These are phyloP conservation scores for Tricholoma flavovirens DNA, from an alignment of 768 basidiomycete species.

Conservation along the genomic window DNA sequence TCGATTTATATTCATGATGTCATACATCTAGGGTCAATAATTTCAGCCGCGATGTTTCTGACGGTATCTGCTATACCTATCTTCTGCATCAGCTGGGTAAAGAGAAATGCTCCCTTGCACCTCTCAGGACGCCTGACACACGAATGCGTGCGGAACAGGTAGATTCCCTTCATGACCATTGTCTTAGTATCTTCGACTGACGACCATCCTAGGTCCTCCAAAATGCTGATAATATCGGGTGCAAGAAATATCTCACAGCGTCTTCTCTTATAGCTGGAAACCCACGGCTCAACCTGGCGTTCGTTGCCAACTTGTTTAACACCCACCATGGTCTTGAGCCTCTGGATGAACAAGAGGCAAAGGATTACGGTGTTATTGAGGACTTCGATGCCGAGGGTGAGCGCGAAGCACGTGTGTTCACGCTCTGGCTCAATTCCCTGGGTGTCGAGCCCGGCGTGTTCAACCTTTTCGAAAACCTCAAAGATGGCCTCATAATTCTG, in stretches of 20 bases:
- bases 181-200: background rate
- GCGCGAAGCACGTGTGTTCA: constrained; percentile 96
- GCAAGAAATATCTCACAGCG: constrained; percentile 92
- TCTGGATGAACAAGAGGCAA: constrained; percentile 89
- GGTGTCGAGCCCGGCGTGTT: constrained; percentile 95
- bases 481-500: constrained; percentile 85
- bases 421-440: constrained; percentile 95
- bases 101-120: constrained; percentile 84
- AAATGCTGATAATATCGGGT: constrained; percentile 91
- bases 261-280: constrained; percentile 91
- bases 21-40: constrained; percentile 72
- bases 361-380: constrained; percentile 83
- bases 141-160: constrained; percentile 83
- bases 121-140: constrained; percentile 80
- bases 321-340: constrained; percentile 93
- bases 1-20: constrained; percentile 2
- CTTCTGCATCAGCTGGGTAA: constrained; percentile 95
- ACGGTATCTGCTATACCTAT: constrained; percentile 97
- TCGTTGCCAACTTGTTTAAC: constrained; percentile 99
- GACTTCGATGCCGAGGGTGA: constrained; percentile 99
- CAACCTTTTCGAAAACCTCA: constrained; percentile 94
- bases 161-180: constrained; percentile 1
- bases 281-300: constrained; percentile 94
- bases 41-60: constrained; percentile 95
- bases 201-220: constrained; percentile 58